A percentile compares a stretch with the other conserved stretches of the same genome.
Conservation (phyloP, 192 early-diverging fungal species). For the Jimgerdemannia flammicorona region DNA sequence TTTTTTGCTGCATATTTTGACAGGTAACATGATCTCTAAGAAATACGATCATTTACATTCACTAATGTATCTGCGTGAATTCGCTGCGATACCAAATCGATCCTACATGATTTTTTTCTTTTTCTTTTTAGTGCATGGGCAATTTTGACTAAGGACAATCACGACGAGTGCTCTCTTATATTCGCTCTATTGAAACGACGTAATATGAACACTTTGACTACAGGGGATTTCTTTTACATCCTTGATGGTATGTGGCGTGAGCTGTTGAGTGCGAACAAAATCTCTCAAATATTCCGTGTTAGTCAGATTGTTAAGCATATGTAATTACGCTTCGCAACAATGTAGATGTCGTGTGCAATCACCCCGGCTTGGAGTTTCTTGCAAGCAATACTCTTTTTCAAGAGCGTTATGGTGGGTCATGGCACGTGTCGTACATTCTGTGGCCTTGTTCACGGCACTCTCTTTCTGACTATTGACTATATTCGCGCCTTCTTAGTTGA, state of each 20-base stretch:
- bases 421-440: not conserved
- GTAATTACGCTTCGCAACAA: not conserved
- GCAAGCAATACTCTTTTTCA: constrained; percentile 77
- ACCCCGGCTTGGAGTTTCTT: constrained; percentile 87
- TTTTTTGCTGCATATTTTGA: constrained; percentile 8
- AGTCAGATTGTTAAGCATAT: not conserved
- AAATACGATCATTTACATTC: too few species aligned
- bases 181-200: constrained; percentile 59
- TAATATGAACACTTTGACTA: constrained; percentile 38
- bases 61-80: too few species aligned
- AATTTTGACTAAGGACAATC: constrained; percentile 32
- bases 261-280: not conserved
- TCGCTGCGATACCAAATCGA: too few species aligned
- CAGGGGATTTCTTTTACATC: constrained; percentile 65
- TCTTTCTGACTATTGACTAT: constrained; percentile 1
- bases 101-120: not conserved
- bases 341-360: constrained; percentile 73
- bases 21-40: constrained; percentile 12
- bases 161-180: constrained; percentile 44
- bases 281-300: not conserved
- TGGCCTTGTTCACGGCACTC: not conserved
- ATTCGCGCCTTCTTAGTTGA: constrained; percentile 48
- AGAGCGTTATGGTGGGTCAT: constrained; percentile 68
- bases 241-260: constrained; percentile 46
- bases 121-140: constrained; percentile 36